Percentiles rank a stretch among this genome's conserved stretches.
These are phyloP conservation scores for Hemisphaericaspora subhashii DNA, from an alignment of 1,139 yeast genomes.

Conservation along the genomic window DNA sequence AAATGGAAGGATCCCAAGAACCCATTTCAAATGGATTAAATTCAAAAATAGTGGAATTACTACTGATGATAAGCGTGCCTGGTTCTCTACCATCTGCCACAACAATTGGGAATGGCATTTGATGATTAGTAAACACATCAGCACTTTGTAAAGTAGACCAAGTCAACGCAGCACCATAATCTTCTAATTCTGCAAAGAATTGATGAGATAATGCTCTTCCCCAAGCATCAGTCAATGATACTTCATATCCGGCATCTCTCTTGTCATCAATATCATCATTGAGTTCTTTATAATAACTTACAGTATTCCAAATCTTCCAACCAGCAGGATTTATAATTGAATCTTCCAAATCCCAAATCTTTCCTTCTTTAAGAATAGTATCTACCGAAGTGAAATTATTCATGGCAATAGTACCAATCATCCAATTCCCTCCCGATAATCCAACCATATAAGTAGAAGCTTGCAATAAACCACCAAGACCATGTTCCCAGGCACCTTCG, in stretches of 20 bases:
- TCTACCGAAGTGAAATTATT: conserved; percentile 79
- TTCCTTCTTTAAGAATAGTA: conserved; percentile 49
- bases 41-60: conserved; percentile 76
- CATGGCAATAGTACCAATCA: conserved; percentile 74
- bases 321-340: conserved; percentile 73
- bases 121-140: conserved; percentile 53
- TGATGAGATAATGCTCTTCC: conserved; percentile 83
- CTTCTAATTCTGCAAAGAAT: conserved; percentile 55
- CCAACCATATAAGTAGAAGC: conserved; percentile 75
- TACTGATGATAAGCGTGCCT: conserved; percentile 51
- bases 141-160: conserved; percentile 62
- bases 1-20: conserved; percentile 80
- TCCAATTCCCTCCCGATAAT: conserved; percentile 86
- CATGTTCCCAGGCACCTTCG: conserved; percentile 34
- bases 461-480: conserved; percentile 79
- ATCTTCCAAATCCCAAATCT: conserved; percentile 70
- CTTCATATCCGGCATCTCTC: conserved; percentile 72
- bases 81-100: conserved; percentile 82
- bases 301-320: conserved; percentile 56
- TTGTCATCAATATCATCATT: conserved; percentile 58
- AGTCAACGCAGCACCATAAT: conserved; percentile 63
- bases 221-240: conserved; percentile 89
- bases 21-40: conserved; percentile 83
- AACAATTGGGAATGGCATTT: conserved; percentile 83
- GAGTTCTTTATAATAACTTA: conserved; percentile 55